Evolutionary conservation across 257 asterid species (phyloP).

Genomic region (Solanum stenotomum): DNA sequence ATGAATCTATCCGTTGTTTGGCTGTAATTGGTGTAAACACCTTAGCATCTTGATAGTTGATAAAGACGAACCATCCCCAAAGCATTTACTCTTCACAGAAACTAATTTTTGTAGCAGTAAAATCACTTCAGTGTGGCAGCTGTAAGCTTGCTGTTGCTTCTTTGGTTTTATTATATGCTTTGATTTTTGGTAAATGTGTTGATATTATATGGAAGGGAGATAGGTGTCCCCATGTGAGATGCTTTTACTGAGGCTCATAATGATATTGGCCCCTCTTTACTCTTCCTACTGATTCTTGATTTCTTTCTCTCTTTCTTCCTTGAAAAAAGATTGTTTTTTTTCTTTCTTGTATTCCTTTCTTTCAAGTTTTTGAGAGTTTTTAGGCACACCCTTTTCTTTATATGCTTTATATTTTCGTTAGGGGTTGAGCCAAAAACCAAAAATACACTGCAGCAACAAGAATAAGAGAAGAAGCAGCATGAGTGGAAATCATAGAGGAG

Average conservation of each 20-base stretch:
- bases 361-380: not conserved
- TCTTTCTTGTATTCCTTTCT: not conserved
- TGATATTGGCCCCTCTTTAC: constrained; percentile 35
- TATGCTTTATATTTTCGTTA: not conserved
- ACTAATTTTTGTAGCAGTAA: not conserved
- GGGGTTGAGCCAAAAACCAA: not conserved
- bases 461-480: not conserved
- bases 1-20: constrained; percentile 4
- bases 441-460: not conserved
- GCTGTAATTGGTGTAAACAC: not conserved
- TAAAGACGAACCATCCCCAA: not conserved
- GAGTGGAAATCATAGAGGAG: constrained; percentile 15
- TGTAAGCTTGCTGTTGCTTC: not conserved
- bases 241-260: constrained; percentile 58
- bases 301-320: not conserved
- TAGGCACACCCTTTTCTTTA: not conserved
- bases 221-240: constrained; percentile 50
- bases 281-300: constrained; percentile 11
- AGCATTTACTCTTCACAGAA: not conserved
- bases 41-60: not conserved
- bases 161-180: constrained; percentile 2
- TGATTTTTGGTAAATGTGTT: not conserved
- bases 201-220: not conserved
- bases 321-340: not conserved
- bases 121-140: not conserved